Evolutionary conservation across 345 rosid genomes (phyloP), one percentile per base, ranked within the genome.

Genomic region (Citrus unshiu): DNA sequence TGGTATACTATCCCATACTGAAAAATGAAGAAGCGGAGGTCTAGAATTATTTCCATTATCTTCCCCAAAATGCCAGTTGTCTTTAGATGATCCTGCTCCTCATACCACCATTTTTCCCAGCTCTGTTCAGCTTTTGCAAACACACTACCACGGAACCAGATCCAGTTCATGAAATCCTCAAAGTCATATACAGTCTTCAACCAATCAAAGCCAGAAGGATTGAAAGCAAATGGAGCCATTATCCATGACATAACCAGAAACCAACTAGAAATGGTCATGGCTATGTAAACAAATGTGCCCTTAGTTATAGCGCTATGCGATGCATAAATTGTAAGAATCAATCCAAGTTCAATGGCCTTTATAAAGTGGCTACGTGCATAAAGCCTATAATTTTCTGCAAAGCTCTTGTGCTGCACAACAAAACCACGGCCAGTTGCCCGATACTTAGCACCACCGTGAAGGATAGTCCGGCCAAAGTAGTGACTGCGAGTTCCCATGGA

Each of bases 191-290:
- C 98, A 21, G 98, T 86, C 80, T 94, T 94, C 81, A 94, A 86
- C 98, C 98, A 94, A 83, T 94, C 98, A 77, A 94, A 94, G 46
- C 98, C 98, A 79, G 98, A 94, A 54, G 98, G 98, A 82, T 94
- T 94, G 82, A 93, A 94, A 70, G 87, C 92, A 78, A 91, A 94
- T 16, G 98, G 98, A 79, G 95, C 88, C 87, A 94, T 81, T 73
- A 94, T 90, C 93, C 93, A 94, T 3, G 98, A 91, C 30, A 87
- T 22, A 70, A 94, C 88, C 79, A 94, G 88, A 85, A 94, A 93
- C 98, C 98, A 94, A 83, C 98, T 93, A 16, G 93, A 88, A 73
- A 94, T 88, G 51, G 96, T 94, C 91, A 94, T 59, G 51, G 95
- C 92, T 80, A 94, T 90, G 85, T 94, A 93, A 65, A 90, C 94